A percentile compares a stretch with the other conserved stretches of the same genome.
Evolutionary conservation across 176 grass and related monocot genomes (phyloP).

Genomic region (Carex scoparia): DNA sequence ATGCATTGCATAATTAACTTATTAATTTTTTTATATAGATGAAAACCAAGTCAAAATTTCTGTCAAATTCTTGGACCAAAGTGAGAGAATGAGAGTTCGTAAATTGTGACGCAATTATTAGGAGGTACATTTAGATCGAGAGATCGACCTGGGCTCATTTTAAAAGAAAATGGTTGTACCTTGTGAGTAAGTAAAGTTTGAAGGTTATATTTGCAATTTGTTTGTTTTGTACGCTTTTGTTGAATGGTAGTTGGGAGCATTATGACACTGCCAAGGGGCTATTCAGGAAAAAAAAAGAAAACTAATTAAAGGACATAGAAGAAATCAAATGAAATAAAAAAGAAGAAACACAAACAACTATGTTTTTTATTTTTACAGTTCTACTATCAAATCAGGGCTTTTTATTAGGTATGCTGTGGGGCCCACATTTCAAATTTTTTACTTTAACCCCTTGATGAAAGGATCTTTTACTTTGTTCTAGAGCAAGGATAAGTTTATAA

Average conservation of each 20-base stretch:
- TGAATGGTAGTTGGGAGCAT: constrained; percentile 9
- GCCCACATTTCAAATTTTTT: not conserved
- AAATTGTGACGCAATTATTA: not conserved
- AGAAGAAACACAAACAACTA: not conserved
- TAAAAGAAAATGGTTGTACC: not conserved
- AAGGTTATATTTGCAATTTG: constrained; percentile 10
- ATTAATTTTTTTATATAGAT: too few species aligned
- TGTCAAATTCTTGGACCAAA: too few species aligned
- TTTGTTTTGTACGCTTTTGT: constrained; percentile 13
- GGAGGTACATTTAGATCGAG: not conserved
- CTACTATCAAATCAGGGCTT: constrained; percentile 3
- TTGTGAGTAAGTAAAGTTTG: not conserved
- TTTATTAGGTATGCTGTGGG: not conserved
- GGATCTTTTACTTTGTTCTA: not conserved
- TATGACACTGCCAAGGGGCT: constrained; percentile 10
- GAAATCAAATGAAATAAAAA: not conserved
- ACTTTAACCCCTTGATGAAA: not conserved
- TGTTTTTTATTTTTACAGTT: not conserved
- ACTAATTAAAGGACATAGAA: not conserved
- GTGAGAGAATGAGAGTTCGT: not conserved
- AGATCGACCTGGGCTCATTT: not conserved
- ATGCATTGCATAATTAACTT: too few species aligned
- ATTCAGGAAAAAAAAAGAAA: constrained; percentile 23
- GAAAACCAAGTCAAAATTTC: too few species aligned
- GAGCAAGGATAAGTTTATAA: not conserved